Percentiles rank a stretch among this genome's conserved stretches.
Conservation (phyloP, 345 rosid species). For the Stellera chamaejasme region DNA sequence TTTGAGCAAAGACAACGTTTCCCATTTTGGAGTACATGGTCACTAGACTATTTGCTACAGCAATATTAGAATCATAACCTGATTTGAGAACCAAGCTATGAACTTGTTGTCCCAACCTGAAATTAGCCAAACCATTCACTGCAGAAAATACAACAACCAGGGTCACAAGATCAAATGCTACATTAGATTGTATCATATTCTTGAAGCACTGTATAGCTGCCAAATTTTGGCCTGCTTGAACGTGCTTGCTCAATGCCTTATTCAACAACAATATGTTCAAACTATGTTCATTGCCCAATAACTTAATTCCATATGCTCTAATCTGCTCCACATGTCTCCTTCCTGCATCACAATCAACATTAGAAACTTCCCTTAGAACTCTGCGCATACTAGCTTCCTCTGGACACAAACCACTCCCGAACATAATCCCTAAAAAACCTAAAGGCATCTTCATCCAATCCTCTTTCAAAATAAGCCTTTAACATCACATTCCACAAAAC, state of each 20-base stretch:
- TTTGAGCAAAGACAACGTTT: conserved; percentile 15
- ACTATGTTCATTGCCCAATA: conserved; percentile 9
- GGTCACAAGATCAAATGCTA: conserved; percentile 40
- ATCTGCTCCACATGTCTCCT: conserved; percentile 24
- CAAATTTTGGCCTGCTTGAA: conserved; percentile 22
- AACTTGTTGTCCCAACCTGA: conserved; percentile 31
- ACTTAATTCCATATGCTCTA: conserved; percentile 25
- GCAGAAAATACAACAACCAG: conserved; percentile 37
- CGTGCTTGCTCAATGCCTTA: conserved; percentile 27
- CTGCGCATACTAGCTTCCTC: conserved; percentile 27
- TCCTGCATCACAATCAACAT: conserved; percentile 15
- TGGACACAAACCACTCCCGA: conserved; percentile 31
- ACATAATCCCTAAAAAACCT: conserved; percentile 26
- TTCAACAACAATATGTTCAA: conserved; percentile 30
- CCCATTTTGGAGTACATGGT: conserved; percentile 49
- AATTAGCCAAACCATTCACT: conserved; percentile 23
- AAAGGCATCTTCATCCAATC: conserved; percentile 27
- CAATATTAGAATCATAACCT: conserved; percentile 33
- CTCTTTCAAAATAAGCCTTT: conserved; percentile 33
- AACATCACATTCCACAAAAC: conserved; percentile 62
- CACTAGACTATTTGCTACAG: conserved; percentile 41
- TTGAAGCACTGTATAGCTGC: conserved; percentile 31
- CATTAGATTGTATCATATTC: conserved; percentile 34
- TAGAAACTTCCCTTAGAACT: conserved; percentile 22
- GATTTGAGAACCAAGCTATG: conserved; percentile 43